phyloP scores from a whole-genome alignment of 1,284 basidiomycete genomes.

The Schizophyllum amplum region DNA sequence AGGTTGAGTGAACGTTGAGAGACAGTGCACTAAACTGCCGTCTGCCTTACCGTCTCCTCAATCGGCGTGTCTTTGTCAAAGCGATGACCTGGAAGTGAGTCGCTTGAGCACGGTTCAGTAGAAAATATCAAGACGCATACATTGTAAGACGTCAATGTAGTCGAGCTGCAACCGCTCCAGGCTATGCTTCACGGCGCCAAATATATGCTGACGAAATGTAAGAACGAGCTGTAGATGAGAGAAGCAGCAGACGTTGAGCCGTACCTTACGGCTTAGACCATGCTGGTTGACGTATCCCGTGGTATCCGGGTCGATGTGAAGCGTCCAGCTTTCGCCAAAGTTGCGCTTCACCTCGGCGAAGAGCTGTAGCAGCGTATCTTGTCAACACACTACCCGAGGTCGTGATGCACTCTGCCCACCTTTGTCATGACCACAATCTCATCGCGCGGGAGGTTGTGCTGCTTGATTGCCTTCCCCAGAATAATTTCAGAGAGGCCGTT shows the following conservation, averaged over 20 bases:
- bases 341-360: conserved; percentile 5
- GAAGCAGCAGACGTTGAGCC: no score
- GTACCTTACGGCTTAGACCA: conserved; percentile 29
- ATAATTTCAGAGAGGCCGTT: no score
- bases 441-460: no score
- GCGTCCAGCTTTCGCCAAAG: background rate
- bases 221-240: no score
- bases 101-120: conserved; percentile 38
- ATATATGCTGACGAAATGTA: no score
- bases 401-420: no score
- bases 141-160: conserved; percentile 38
- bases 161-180: conserved; percentile 34
- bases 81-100: no score
- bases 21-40: background rate
- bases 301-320: conserved; percentile 16
- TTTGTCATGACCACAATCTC: no score
- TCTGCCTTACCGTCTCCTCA: no score
- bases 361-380: background rate
- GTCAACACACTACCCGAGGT: no score
- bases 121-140: conserved; percentile 36
- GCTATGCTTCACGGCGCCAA: conserved; percentile 36
- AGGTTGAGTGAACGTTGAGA: conserved; percentile 55
- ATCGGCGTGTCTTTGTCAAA: no score
- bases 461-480: no score
- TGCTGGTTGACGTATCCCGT: conserved; percentile 35